Evolutionary conservation across 352 stramenopile genomes (phyloP), one percentile per base, ranked within the genome.

Genomic region (Phytophthora quininea): DNA sequence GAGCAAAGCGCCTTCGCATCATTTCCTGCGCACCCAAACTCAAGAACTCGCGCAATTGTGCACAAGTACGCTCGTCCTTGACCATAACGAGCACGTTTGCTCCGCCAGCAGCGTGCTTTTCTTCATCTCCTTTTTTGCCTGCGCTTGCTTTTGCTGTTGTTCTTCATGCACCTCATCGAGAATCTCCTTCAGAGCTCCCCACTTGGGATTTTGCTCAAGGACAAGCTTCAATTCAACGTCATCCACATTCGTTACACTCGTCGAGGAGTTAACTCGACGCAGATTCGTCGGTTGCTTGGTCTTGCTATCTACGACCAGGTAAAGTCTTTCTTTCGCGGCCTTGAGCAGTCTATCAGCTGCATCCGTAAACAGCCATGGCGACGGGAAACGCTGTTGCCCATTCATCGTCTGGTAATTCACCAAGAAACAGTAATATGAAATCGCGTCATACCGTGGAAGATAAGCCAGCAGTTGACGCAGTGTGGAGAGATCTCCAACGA

Each of bases 381-480:
- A 98, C 8, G 93, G 95, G 46, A 89, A 90, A 66, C 84, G 72
- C 77, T 89, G 73, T 66, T 95, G 69, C 24, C 87, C 67, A 71
- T 83, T 88, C 82, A 97, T 81, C 58, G 93, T 89, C 62, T 98
- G 92, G 57, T 98, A 90, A 42, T 79, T 93, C 37, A 97, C 67
- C 4, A 99, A 73, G 35, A 98, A 92, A n/a, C 82, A 93, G 67
- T 98, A 99, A 74, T 98, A 99, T 14, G 90, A 96, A 54, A 99
- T 94, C 19, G 95, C 96, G 71, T 99, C 97, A 76, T 98, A 98
- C 27, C 94, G 89, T 58, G 98, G 90, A 35, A 99, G 70, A 66
- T 97, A 96, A 53, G 96, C 84, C 52, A 99, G 96, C 51, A 95
- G 55, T 60, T 96, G 86, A 33, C 85, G 82, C 40, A 96, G 59